Evolutionary conservation across 2,329 filamentous ascomycete genomes (phyloP).

Genomic region (Chrysoporthe austroafricana): DNA sequence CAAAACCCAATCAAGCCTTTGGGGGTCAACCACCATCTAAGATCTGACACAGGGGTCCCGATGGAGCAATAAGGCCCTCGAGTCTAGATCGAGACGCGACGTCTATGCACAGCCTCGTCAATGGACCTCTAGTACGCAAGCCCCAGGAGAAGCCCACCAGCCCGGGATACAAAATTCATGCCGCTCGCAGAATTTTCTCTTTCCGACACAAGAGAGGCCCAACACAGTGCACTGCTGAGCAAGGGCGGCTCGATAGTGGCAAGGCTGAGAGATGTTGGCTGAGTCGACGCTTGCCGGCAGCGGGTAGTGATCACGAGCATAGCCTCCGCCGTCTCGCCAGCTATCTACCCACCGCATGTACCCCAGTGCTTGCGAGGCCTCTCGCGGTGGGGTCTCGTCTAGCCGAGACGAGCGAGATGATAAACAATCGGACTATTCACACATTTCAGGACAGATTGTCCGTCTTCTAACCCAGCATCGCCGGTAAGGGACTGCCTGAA

Average conservation of each 20-base stretch:
- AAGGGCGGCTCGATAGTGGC: neutral
- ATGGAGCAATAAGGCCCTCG: neutral
- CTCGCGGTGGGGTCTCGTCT: neutral
- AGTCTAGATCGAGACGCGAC: neutral
- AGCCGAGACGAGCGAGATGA: neutral
- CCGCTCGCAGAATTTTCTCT: neutral
- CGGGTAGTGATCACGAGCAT: neutral
- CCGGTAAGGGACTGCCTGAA: neutral
- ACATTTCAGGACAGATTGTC: neutral
- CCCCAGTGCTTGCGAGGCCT: neutral
- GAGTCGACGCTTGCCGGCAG: neutral
- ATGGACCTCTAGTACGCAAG: neutral
- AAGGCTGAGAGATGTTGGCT: neutral
- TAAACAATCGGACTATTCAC: neutral
- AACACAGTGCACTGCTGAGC: neutral
- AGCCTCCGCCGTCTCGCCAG: neutral
- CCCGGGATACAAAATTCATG: neutral
- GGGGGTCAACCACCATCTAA: neutral
- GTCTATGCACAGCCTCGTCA: constrained; percentile 3
- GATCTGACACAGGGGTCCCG: neutral
- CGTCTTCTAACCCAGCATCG: neutral
- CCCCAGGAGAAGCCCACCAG: neutral
- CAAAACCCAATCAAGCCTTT: neutral
- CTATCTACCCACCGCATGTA: neutral
- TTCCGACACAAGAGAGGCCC: neutral